Evolutionary conservation across 441 rosid genomes (phyloP), one percentile per base, ranked within the genome.

Genomic region (Pelargonium cotyledonis): DNA sequence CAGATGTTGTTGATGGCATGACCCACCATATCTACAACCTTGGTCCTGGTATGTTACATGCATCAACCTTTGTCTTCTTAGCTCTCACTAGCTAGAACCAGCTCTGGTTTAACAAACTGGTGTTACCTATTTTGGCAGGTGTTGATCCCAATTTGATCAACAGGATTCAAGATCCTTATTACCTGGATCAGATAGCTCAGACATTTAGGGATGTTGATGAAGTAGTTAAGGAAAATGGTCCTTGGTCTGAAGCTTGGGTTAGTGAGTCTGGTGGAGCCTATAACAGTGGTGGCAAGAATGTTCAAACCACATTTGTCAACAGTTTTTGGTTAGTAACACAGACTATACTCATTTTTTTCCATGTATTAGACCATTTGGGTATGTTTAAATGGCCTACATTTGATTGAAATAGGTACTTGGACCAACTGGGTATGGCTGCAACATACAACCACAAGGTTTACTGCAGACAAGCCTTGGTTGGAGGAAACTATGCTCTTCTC

Each of bases 211-310:
- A 86, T 5, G 29, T 80, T 3, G 16, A 67, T 0, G 35, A 46
- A 0, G 68, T 69, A 0, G 69, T 83, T 5, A 35, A 73, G 18
- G 46, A 66, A 8, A 76, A 73, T 11, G 88, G 85, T 0, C 86
- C 89, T 0, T 83, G 88, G 89, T 60, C 91, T 0, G 77, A 71
- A 6, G 73, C 87, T 0, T 89, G 96, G 96, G 86, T 89, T 12
- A 83, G 89, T 0, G 96, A 89, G 79, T 18, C 92, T 1, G 90
- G 92, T 65, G 89, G 95, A 58, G 90, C 92, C 65, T 89, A 77
- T 57, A 89, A 89, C 65, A 87, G 89, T 49, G 92, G 96, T 16
- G 84, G 94, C 75, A 86, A 77, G 72, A 79, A 80, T 65, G 89
- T 88, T 9, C 84, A 87, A 0, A 81, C 79, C 47, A 77, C 85